phyloP scores from a whole-genome alignment of 805 yeast genomes.

The Torulaspora delbrueckii region DNA sequence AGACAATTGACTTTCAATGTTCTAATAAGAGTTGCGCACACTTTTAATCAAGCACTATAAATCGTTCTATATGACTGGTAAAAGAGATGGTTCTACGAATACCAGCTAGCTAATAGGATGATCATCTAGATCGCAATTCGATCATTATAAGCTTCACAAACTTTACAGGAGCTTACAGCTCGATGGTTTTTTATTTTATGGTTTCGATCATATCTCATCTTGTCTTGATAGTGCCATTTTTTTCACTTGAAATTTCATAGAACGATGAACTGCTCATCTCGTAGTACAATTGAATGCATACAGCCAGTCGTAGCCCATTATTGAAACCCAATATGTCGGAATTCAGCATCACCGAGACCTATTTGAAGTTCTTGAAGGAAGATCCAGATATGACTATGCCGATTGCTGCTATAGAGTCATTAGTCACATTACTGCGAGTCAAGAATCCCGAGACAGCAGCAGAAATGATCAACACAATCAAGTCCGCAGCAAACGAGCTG shows the following conservation, averaged over 20 bases:
- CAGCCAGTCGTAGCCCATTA: not conserved
- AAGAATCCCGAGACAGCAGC: conserved; percentile 92
- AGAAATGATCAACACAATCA: conserved; percentile 77
- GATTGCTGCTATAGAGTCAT: conserved; percentile 93
- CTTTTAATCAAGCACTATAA: not conserved
- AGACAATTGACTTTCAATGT: not conserved
- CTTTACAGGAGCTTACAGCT: not conserved
- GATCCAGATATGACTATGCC: conserved; percentile 99
- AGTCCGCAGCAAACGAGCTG: conserved; percentile 67
- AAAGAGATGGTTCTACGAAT: not conserved
- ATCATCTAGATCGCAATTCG: not conserved
- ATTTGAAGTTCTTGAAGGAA: conserved; percentile 73
- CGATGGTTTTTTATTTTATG: not conserved
- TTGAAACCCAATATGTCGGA: conserved; percentile 26
- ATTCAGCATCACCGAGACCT: conserved; percentile 80
- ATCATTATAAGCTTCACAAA: not conserved
- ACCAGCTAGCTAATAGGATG: not conserved
- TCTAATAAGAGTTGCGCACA: not conserved
- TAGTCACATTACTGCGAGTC: conserved; percentile 74
- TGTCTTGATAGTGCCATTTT: not conserved
- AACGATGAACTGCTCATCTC: conserved; percentile 2
- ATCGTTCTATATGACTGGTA: conserved; percentile 4
- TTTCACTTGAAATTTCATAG: not conserved
- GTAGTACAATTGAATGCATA: not conserved
- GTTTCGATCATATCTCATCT: not conserved